Base-by-base conservation (phyloP, 768 basidiomycete genomes). In the Rhodotorula paludigena region DNA sequence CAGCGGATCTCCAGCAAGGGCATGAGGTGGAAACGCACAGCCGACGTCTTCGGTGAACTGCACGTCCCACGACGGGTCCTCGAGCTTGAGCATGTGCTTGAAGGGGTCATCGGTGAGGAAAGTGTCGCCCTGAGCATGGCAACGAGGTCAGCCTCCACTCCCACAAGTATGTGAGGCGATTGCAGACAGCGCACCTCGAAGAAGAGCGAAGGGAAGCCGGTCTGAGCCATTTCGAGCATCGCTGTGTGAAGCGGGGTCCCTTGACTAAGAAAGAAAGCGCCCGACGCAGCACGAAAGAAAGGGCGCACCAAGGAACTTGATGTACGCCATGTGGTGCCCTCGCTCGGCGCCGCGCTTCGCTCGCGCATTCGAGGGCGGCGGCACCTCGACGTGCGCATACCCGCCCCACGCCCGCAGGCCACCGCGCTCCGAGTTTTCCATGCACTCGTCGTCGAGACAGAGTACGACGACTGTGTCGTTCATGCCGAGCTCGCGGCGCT, bases 211-310 rank as follows among this genome's bases (percentile, higher is more conserved):
- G 33, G 33, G 28, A 59, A 59, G 45, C 45, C 44, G 33, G 20
- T 59, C 39, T 59, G 28, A 15, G 57, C 57, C 57, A 59, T 59
- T 25, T 59, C 57, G 45, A 59, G 45, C 57, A 59, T 59, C 5
- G 57, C 57, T 48, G 18, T n/a, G n/a, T n/a, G 15, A 28, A 25
- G n/a, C 10, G 23, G n/a, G 11, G 47, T 9, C 15, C 15, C 10
- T 16, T 23, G n/a, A 48, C 15, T 25, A 11, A 48, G n/a, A 11
- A 25, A 10, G 47, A 48, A 25, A 25, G 47, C 47, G 47, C 12
- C 15, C 15, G 9, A 10, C 10, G 47, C 41, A 42, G 41, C 41
- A n/a, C n/a, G n/a, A n/a, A n/a, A n/a, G n/a, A n/a, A n/a, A n/a
- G n/a, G n/a, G n/a, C n/a, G n/a, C n/a, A n/a, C n/a, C n/a, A 9